Percentiles rank a stretch among this genome's conserved stretches.
phyloP scores from a whole-genome alignment of 495 filamentous ascomycete species.

The Haplographium delicatum region DNA sequence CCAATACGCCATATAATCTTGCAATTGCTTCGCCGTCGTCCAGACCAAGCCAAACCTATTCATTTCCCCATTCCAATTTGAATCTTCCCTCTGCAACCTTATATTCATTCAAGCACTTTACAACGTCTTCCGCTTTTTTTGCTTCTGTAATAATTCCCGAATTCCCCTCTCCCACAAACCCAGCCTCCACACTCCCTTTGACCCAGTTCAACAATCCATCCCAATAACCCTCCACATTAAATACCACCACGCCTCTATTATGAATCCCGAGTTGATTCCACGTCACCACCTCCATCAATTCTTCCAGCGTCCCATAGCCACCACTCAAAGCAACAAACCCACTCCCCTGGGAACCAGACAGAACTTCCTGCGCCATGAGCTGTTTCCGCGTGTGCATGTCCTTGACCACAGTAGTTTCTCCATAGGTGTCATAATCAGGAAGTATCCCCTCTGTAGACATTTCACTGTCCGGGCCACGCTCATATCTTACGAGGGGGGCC shows the following conservation, averaged over 20 bases:
- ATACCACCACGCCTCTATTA: conserved; percentile 67
- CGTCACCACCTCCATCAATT: conserved; percentile 92
- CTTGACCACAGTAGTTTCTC: conserved; percentile 76
- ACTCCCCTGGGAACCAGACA: conserved; percentile 71
- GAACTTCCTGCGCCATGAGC: conserved; percentile 83
- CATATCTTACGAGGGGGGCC: conserved; percentile 72
- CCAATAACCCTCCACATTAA: conserved; percentile 89
- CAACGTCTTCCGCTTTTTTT: conserved; percentile 61
- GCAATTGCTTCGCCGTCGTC: background rate
- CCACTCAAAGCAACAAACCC: conserved; percentile 90
- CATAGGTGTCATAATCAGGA: conserved; percentile 67
- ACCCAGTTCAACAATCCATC: conserved; percentile 83
- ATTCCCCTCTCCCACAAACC: conserved; percentile 68
- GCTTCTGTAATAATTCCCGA: conserved; percentile 74
- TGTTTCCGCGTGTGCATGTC: conserved; percentile 96
- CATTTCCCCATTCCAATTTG: conserved; percentile 69
- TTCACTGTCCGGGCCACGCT: conserved; percentile 44
- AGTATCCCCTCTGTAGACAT: conserved; percentile 22
- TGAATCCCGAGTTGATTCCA: conserved; percentile 99
- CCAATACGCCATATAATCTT: no score
- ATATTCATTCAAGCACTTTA: conserved; percentile 67
- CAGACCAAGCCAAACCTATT: conserved; percentile 3
- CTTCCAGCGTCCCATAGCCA: conserved; percentile 92
- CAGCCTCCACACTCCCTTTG: conserved; percentile 64
- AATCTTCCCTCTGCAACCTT: conserved; percentile 65